phyloP scores from a whole-genome alignment of 2,329 filamentous ascomycete genomes.

The Trichophyton mentagrophytes region DNA sequence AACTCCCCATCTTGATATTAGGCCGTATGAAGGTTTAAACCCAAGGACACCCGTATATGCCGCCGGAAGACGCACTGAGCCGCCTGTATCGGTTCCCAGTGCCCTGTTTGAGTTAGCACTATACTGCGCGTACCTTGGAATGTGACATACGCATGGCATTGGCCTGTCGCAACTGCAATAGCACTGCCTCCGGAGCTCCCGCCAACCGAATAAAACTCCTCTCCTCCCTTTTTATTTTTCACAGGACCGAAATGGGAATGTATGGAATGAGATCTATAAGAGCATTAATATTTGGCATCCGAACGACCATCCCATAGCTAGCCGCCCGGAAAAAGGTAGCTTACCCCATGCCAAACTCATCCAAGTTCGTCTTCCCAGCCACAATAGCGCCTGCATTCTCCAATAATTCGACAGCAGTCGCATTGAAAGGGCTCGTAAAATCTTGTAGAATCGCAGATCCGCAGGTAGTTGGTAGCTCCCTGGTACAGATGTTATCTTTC shows the following conservation, averaged over 20 bases:
- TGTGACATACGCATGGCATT: constrained; percentile 43
- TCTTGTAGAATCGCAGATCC: constrained; percentile 60
- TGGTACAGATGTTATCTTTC: constrained; percentile 66
- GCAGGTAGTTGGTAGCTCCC: constrained; percentile 61
- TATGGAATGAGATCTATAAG: constrained; percentile 50
- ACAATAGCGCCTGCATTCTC: constrained; percentile 49
- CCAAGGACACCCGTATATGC: constrained; percentile 74
- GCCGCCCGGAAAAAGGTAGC: background rate
- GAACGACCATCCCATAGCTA: background rate
- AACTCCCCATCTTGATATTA: constrained; percentile 73
- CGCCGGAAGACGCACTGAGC: constrained; percentile 74
- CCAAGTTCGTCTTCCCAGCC: constrained; percentile 77
- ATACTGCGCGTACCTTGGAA: background rate
- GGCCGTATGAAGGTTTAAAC: constrained; percentile 84
- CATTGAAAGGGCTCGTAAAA: constrained; percentile 66
- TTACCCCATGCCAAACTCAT: constrained; percentile 85
- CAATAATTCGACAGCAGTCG: constrained; percentile 63
- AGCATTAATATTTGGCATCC: background rate
- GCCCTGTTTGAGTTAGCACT: constrained; percentile 36
- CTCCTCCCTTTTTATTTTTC: constrained; percentile 33
- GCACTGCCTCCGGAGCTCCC: constrained; percentile 93
- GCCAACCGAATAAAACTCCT: constrained; percentile 52
- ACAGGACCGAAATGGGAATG: constrained; percentile 58
- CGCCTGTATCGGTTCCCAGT: constrained; percentile 86
- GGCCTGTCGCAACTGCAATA: constrained; percentile 57